Base-by-base conservation (phyloP, 306 rosid genomes). In the Argentina anserina region DNA sequence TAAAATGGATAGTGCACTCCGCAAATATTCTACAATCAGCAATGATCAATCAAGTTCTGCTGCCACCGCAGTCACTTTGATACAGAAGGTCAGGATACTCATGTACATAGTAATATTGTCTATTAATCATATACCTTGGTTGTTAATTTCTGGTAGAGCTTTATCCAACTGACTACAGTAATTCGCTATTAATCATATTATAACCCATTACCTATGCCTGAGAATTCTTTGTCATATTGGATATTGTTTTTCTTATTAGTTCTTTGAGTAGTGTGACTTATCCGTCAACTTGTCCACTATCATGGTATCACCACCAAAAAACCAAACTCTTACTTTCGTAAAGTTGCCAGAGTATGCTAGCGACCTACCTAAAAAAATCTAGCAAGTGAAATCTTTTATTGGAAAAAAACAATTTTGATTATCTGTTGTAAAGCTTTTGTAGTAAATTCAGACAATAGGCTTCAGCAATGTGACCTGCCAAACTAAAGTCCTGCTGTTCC, bases 1-100 rank as follows among this genome's bases (percentile, higher is more conserved):
- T 81, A 91, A 89, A 86, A 94, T 94, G 99, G 88, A 87, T 71
- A 63, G 46, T 72, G 99, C 98, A 42, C 87, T 94, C 13, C 84
- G 89, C 25, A 82, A 85, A 72, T 88, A 86, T 87, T 73, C 87
- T 61, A 65, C 23, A 61, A 40, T 31, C 78, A 77, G 78, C 75
- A 20, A 12, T 53, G 81, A 45, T 59, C 84, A 70, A 41, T 81
- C 88, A 72, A 81, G 83, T 74, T 80, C 96, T 46, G 86, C 81
- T 65, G 65, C 75, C 68, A 81, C 86, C 78, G 93, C 96, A 40
- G 56, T 83, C 82, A 85, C 83, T 68, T 72, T 94, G 58, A 82
- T 88, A 58, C 86, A 84, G 81, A 86, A 84, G 97, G 98, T 91
- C n/a, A 77, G 90, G 75, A 77, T 58, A 36, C 17, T 50, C 39